These are phyloP conservation scores for Ophiorrhiza pumila DNA, from an alignment of 257 asterid species.

Conservation along the genomic window DNA sequence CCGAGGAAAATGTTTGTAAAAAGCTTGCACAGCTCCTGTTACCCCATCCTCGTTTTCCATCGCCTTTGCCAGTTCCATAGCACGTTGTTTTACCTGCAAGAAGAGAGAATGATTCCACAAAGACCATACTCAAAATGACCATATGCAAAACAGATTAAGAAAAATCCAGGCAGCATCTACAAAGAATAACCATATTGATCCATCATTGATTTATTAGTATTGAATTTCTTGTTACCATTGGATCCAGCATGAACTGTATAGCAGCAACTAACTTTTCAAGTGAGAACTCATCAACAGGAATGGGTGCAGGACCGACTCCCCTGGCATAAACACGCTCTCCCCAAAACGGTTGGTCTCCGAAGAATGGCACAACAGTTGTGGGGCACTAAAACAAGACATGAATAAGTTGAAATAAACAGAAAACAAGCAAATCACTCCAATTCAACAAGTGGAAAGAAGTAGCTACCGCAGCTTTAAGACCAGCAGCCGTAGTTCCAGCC, in stretches of 20 bases:
- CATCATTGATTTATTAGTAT: neutral
- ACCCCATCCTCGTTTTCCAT: conserved; percentile 93
- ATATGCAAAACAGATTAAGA: neutral
- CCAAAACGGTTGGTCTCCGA: conserved; percentile 95
- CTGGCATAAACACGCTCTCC: conserved; percentile 78
- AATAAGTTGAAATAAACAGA: neutral
- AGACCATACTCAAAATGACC: neutral
- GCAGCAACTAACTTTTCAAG: conserved; percentile 74
- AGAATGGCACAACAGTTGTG: conserved; percentile 86
- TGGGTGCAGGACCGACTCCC: conserved; percentile 93
- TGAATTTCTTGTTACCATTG: conserved; percentile 37
- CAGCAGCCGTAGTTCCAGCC: conserved; percentile 97
- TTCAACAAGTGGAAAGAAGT: neutral
- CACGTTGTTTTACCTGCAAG: conserved; percentile 62
- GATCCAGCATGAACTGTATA: conserved; percentile 74
- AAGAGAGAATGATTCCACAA: neutral
- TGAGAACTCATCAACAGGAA: conserved; percentile 75
- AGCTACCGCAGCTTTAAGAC: conserved; percentile 84
- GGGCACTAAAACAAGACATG: conserved; percentile 52
- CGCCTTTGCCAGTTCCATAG: conserved; percentile 67
- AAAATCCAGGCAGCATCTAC: neutral
- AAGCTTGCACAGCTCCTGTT: conserved; percentile 75
- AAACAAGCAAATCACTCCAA: neutral
- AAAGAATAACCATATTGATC: neutral
- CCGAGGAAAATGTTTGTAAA: conserved; percentile 57